Base-by-base conservation (phyloP, 371 early-diverging fungal species). In the Entomophthora muscae region DNA sequence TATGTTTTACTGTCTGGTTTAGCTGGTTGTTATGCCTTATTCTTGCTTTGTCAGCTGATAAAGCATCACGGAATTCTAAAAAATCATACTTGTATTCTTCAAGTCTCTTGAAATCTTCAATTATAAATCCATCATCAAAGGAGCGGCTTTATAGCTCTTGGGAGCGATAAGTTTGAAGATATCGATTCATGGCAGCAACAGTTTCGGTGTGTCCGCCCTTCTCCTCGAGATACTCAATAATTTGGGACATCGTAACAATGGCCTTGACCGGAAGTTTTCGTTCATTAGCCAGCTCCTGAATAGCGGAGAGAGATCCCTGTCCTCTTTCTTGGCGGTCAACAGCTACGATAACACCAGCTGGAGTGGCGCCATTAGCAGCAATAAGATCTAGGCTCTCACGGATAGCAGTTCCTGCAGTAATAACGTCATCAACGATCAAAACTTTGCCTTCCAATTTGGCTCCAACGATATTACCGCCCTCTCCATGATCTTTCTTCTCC, bases 351-450 rank as follows among this genome's bases (percentile, higher is more conserved):
- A 97, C 90, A 63, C 93, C 95, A 3, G 78, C 78, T 57, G 90
- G 71, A 28, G 74, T 64, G 21, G 90, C 91, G 5, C 76, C 78
- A 3, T 71, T 67, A 66, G 76, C 69, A 10, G 66, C 66, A 59
- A 98, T 90, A 63, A 95, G 80, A 30, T 73, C 82, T 33, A 95
- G 79, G 27, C 83, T 81, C 71, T 98, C 94, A 53, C 90, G 78
- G 70, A 98, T 94, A 17, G 98, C 95, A 2, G 98, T 98, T 33
- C 98, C 98, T 21, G 96, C 96, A 3, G 98, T 96, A 70, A 96
- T 95, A 24, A 98, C 98, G 71, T 98, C 98, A 74, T 98, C 98
- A 22, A 97, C 82, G 27, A 95, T 79, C 52, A 96, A 76, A n/a
- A 94, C 80, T 61, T 78, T 75, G 29, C 88, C 88, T 3, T 70